Evolutionary conservation across 75 land plant species (phyloP).

Genomic region (Pinus albicaulis): DNA sequence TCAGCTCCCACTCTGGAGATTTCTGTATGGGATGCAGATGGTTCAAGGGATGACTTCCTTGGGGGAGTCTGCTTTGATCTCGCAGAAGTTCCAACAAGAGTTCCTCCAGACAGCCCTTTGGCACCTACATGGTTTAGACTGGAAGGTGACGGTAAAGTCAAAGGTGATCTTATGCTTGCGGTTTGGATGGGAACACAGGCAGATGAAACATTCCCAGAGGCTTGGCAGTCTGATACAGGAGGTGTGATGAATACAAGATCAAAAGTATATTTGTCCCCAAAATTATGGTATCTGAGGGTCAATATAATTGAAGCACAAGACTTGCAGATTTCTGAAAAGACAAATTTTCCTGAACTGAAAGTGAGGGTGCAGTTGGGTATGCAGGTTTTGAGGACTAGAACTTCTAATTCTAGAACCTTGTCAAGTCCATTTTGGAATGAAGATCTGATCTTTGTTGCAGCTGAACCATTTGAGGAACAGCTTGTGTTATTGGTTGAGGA

Average conservation of each 20-base stretch:
- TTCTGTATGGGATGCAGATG: conserved; percentile 60
- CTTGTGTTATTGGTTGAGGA: conserved; percentile 32
- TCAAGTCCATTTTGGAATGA: conserved; percentile 71
- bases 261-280: conserved; percentile 78
- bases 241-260: conserved; percentile 39
- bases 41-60: conserved; percentile 39
- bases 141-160: conserved; percentile 45
- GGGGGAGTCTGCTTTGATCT: conserved; percentile 78
- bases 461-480: conserved; percentile 67
- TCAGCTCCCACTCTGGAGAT: conserved; percentile 58
- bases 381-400: conserved; percentile 47
- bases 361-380: conserved; percentile 58
- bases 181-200: conserved; percentile 89
- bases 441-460: conserved; percentile 60
- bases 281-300: conserved; percentile 73
- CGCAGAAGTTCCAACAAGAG: conserved; percentile 59
- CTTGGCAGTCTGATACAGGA: conserved; percentile 70
- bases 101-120: conserved; percentile 78
- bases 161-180: conserved; percentile 77
- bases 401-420: conserved; percentile 19
- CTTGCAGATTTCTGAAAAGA: conserved; percentile 23
- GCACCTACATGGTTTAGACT: conserved; percentile 84
- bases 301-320: conserved; percentile 78
- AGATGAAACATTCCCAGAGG: conserved; percentile 74
- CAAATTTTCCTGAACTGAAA: conserved; percentile 24